Evolutionary conservation across 73 alveolate genomes (phyloP).

Genomic region (Paramecium bursaria): DNA sequence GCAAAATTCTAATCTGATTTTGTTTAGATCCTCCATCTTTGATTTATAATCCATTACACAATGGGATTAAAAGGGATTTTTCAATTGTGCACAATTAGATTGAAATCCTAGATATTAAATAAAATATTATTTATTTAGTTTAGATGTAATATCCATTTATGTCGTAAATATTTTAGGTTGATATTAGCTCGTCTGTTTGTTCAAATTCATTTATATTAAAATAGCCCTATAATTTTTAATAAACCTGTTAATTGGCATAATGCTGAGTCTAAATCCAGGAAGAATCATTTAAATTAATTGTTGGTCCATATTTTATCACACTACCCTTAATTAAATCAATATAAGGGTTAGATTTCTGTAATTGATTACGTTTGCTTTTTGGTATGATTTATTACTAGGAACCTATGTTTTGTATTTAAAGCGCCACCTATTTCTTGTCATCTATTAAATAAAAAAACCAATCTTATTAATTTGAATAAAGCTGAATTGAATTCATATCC

Average conservation of each 20-base stretch:
- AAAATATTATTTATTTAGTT: not conserved
- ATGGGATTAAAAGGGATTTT: slow-evolving; percentile 4
- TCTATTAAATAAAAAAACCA: too few relatives aligned
- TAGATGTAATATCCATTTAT: not conserved
- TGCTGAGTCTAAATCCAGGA: not conserved
- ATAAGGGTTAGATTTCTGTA: too few relatives aligned
- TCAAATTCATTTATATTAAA: not conserved
- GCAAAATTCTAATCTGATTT: not conserved
- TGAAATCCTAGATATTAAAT: not conserved
- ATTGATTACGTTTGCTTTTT: too few relatives aligned
- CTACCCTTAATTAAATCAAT: not conserved
- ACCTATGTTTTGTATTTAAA: too few relatives aligned
- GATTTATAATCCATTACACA: slow-evolving; percentile 40
- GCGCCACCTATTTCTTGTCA: too few relatives aligned
- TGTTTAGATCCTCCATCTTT: not conserved
- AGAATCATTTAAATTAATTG: too few relatives aligned
- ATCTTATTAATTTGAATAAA: too few relatives aligned
- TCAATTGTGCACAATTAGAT: slow-evolving; percentile 43
- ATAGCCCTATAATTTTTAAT: not conserved
- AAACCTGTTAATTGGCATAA: not conserved
- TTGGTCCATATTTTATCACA: not conserved
- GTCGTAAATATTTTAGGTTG: too few relatives aligned
- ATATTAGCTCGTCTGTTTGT: not conserved
- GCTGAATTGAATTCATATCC: too few relatives aligned
- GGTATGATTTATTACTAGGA: too few relatives aligned